Evolutionary conservation across 306 rosid genomes (phyloP).

Genomic region (Leucaena leucocephala): DNA sequence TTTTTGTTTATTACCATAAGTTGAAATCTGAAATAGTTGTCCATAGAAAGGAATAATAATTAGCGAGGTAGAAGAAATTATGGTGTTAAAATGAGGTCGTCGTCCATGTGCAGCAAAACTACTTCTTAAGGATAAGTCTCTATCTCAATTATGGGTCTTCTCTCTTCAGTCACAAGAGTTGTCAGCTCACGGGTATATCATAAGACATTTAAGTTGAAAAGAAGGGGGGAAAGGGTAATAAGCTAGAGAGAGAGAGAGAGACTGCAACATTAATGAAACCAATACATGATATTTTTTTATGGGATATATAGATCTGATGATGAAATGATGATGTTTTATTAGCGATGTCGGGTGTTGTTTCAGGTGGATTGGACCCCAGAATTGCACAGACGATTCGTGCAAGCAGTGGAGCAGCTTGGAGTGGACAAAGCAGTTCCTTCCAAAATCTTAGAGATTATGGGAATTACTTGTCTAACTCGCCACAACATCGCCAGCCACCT

Average conservation of each 20-base stretch:
- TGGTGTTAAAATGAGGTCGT: background rate
- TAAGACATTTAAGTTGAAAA: background rate
- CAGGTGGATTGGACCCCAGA: constrained; percentile 99
- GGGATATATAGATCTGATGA: background rate
- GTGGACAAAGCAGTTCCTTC: constrained; percentile 98
- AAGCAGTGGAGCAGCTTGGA: constrained; percentile 96
- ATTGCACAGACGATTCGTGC: constrained; percentile 82
- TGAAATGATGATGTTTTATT: background rate
- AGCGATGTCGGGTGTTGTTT: background rate
- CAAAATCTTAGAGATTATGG: constrained; percentile 92
- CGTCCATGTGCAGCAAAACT: constrained; percentile 22
- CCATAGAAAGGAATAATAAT: background rate
- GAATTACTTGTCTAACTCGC: constrained; percentile 93
- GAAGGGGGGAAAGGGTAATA: background rate
- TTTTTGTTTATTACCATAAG: background rate
- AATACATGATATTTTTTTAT: background rate
- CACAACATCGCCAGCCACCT: constrained; percentile 98
- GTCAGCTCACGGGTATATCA: constrained; percentile 47
- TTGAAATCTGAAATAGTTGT: background rate
- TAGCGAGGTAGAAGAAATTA: background rate
- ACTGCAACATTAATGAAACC: background rate
- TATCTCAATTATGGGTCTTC: constrained; percentile 30
- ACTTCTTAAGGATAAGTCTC: constrained; percentile 35
- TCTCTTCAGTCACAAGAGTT: background rate
- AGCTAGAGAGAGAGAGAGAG: background rate